A percentile compares a stretch with the other conserved stretches of the same genome.
Conservation (phyloP, 192 early-diverging fungal species). For the Rhizophagus sp. region DNA sequence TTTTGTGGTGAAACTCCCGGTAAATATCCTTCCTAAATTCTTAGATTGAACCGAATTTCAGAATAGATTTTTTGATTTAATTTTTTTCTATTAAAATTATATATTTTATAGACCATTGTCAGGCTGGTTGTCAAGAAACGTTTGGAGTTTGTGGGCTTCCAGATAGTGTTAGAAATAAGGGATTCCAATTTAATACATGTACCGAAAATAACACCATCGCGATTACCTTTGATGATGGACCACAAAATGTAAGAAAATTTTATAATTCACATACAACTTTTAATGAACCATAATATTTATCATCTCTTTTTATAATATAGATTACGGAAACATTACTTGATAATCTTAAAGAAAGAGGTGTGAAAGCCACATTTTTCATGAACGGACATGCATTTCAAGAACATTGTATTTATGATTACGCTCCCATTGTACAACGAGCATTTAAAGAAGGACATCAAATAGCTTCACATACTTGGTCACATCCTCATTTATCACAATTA, state of each 20-base stretch:
- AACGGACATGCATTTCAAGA: constrained; percentile 45
- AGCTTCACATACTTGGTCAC: constrained; percentile 61
- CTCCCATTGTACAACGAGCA: constrained; percentile 46
- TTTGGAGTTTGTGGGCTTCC: neutral
- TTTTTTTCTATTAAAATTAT: neutral
- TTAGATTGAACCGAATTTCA: too few species aligned
- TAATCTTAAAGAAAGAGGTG: constrained; percentile 44
- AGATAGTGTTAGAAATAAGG: neutral
- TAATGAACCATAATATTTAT: too few species aligned
- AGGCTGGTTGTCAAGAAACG: neutral
- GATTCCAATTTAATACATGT: neutral
- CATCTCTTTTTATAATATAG: neutral
- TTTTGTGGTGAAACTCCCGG: too few species aligned
- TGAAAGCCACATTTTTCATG: constrained; percentile 75
- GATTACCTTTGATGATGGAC: constrained; percentile 14
- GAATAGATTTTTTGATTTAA: neutral
- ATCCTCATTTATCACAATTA: constrained; percentile 46
- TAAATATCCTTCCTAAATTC: too few species aligned
- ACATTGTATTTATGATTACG: constrained; percentile 42
- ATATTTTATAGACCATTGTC: constrained; percentile 5
- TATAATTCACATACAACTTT: too few species aligned
- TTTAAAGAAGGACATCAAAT: constrained; percentile 59
- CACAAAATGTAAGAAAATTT: neutral
- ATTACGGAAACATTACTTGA: constrained; percentile 56
- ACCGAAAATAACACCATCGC: neutral